Conservation (phyloP, 2,329 filamentous ascomycete species). For the Bipolaris gigantea region DNA sequence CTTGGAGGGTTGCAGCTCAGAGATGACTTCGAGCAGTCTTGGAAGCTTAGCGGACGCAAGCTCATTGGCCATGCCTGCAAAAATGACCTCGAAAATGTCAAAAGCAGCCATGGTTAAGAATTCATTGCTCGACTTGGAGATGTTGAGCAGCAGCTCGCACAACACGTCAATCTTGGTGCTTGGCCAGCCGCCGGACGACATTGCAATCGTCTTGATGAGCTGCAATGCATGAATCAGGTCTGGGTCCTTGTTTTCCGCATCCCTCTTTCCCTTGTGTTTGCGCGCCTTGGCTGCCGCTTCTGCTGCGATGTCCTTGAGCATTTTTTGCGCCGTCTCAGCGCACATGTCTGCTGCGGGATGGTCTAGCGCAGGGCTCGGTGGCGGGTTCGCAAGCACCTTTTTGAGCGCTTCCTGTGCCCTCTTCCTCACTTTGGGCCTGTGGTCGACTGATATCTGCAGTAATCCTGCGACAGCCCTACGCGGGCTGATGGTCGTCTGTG, state of each 20-base stretch:
- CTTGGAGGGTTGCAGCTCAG: slow-evolving; percentile 84
- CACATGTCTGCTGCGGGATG: slow-evolving; percentile 97
- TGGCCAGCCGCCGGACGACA: slow-evolving; percentile 89
- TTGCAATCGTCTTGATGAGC: slow-evolving; percentile 84
- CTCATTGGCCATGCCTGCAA: slow-evolving; percentile 86
- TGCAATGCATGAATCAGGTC: slow-evolving; percentile 89
- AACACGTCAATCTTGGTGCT: slow-evolving; percentile 92
- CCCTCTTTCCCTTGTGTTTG: slow-evolving; percentile 57
- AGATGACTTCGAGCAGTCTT: slow-evolving; percentile 85
- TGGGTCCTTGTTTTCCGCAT: slow-evolving; percentile 70
- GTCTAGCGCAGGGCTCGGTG: slow-evolving; percentile 87
- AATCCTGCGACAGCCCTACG: slow-evolving; percentile 85
- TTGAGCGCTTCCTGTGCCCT: slow-evolving; percentile 86
- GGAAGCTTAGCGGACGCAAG: slow-evolving; percentile 87
- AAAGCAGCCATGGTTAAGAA: slow-evolving; percentile 96
- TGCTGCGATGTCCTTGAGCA: slow-evolving; percentile 74
- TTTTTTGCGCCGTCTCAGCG: slow-evolving; percentile 84
- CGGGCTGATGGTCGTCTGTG: slow-evolving; percentile 80
- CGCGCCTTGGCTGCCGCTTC: slow-evolving; percentile 73
- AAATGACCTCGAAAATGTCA: slow-evolving; percentile 96
- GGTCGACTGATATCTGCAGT: slow-evolving; percentile 80
- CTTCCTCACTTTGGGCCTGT: slow-evolving; percentile 90
- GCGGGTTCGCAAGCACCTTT: slow-evolving; percentile 79
- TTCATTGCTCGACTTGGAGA: slow-evolving; percentile 88
- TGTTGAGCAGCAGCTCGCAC: slow-evolving; percentile 84